A percentile compares a stretch with the other conserved stretches of the same genome.
These are phyloP conservation scores for Beauveria brongniartii DNA, from an alignment of 2,329 filamentous ascomycete genomes.

Conservation along the genomic window DNA sequence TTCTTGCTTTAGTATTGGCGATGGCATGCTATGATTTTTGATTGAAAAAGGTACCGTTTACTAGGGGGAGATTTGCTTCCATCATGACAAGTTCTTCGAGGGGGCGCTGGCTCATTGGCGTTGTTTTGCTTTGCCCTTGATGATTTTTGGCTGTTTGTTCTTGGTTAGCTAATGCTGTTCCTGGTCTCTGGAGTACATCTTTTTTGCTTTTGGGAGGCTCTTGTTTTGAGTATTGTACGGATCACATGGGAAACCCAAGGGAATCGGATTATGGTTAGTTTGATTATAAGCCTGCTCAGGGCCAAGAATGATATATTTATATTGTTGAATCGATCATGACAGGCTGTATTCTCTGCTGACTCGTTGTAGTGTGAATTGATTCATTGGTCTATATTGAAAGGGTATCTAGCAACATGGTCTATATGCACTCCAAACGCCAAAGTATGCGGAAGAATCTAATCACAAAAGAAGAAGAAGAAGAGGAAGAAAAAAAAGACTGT, in stretches of 20 bases:
- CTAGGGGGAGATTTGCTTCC: neutral
- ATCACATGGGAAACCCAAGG: neutral
- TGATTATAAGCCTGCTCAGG: conserved; percentile 3
- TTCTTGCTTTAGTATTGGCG: neutral
- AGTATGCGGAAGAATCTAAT: neutral
- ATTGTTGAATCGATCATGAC: neutral
- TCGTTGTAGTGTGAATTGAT: neutral
- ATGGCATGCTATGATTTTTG: conserved; percentile 16
- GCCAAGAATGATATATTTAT: conserved; percentile 2
- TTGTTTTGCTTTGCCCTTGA: conserved; percentile 10
- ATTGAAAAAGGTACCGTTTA: conserved; percentile 15
- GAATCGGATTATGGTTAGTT: conserved; percentile 4
- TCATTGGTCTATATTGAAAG: neutral
- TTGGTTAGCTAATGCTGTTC: conserved; percentile 16
- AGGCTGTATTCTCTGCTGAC: too few species aligned
- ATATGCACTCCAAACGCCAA: conserved; percentile 6
- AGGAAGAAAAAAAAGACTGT: neutral
- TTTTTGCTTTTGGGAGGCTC: conserved; percentile 3
- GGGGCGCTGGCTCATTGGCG: conserved; percentile 14
- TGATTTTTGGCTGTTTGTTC: conserved; percentile 12
- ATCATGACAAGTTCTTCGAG: conserved; percentile 18
- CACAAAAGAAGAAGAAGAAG: neutral
- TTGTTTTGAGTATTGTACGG: conserved; percentile 7
- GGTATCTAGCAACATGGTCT: conserved; percentile 3
- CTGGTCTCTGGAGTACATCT: conserved; percentile 14